Base-by-base conservation (phyloP, 805 yeast species). In the Yamadazyma sp. region DNA sequence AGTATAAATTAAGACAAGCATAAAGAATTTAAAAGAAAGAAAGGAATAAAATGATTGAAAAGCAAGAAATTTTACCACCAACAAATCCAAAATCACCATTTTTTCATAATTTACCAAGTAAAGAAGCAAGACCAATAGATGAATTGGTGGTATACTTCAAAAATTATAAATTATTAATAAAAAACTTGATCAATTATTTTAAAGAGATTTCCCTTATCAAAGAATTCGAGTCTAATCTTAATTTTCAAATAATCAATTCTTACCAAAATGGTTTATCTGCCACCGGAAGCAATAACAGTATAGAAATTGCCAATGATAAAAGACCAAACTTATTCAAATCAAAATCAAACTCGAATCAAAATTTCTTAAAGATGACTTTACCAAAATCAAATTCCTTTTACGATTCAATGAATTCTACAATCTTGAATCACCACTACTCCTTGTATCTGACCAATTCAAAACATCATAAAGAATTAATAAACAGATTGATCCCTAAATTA, bases 201-300 rank as follows among this genome's bases (percentile, higher is more conserved):
- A 62, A 56, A 39, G 72, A 76, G 46, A 56, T 73, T 38, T 55
- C 71, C 23, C 54, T 74, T 34, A 73, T 75, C 37, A 74, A 73
- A 50, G 76, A 67, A 43, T 67, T 76, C 48, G 57, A 52, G 24
- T 44, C 58, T 10, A 55, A 65, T 44, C 47, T 67, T 35, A 58
- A 58, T 33, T 53, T 50, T 35, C 73, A 67, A 46, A 44, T 67
- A 29, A 52, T 67, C 24, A 58, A 50, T 33, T 56, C 67, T 21
- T 65, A 22, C 64, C 62, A 44, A 62, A 16, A 19, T 17, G 45
- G 29, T 28, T 31, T 26, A 28, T 6, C 39, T 9, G 30, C 34
- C 10, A 16, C 41, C 14, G 36, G 18, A 30, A 15, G 14, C 24
- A 28, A 17, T 27, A 12, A 10, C 28, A 35, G n/a, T 18, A 10